These are phyloP conservation scores for Coemansia sp. DNA, from an alignment of 192 early-diverging fungal species.

Conservation along the genomic window DNA sequence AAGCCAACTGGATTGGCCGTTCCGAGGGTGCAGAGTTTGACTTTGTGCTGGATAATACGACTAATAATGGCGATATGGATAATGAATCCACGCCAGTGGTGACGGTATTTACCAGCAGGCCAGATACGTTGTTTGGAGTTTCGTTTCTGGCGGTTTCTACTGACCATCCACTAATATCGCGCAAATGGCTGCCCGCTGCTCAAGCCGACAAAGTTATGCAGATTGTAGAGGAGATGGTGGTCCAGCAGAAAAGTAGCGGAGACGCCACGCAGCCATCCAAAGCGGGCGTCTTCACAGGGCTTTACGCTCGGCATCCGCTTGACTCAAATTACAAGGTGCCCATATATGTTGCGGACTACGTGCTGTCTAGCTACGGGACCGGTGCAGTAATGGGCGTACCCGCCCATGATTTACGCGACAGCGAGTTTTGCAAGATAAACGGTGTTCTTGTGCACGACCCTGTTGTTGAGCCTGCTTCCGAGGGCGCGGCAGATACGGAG, in stretches of 20 bases:
- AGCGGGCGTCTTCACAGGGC: constrained; percentile 62
- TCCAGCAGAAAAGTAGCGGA: constrained; percentile 10
- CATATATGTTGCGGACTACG: constrained; percentile 73
- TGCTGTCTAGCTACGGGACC: constrained; percentile 74
- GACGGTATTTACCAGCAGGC: constrained; percentile 75
- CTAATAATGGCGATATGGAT: not conserved
- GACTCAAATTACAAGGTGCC: constrained; percentile 57
- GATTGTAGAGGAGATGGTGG: constrained; percentile 19
- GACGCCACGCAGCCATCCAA: constrained; percentile 14
- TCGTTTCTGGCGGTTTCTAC: constrained; percentile 68
- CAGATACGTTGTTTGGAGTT: constrained; percentile 76
- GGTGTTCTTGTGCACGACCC: constrained; percentile 33
- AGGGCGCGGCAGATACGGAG: not conserved
- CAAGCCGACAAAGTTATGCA: constrained; percentile 17
- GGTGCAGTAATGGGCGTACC: constrained; percentile 89
- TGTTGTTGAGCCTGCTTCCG: constrained; percentile 50
- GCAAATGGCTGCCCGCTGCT: constrained; percentile 14
- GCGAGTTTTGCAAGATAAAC: constrained; percentile 64
- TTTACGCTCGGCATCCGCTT: constrained; percentile 66
- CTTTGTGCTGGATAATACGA: constrained; percentile 40
- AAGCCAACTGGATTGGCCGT: constrained; percentile 91
- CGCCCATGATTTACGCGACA: constrained; percentile 75
- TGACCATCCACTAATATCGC: constrained; percentile 61
- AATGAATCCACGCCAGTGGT: constrained; percentile 16
- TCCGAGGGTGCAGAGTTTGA: constrained; percentile 76